Conservation (phyloP, 768 basidiomycete genomes). For the Galerina sulciceps region DNA sequence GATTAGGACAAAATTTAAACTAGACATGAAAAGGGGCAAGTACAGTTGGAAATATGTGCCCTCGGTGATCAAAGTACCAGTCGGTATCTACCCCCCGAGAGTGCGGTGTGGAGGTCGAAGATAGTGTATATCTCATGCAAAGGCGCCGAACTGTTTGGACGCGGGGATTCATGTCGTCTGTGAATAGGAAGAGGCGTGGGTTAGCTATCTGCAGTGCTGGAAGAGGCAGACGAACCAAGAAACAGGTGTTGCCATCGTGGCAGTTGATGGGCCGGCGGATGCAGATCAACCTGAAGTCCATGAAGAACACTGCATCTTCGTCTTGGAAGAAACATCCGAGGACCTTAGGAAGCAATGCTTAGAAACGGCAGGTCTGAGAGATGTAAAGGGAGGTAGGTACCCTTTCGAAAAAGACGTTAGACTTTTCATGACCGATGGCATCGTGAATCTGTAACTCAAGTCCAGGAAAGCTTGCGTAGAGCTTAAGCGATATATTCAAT, state of each 20-base stretch:
- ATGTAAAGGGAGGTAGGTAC: constrained; percentile 39
- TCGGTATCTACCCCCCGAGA: constrained; percentile 77
- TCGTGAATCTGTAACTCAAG: too few relatives aligned
- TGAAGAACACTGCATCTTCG: constrained; percentile 77
- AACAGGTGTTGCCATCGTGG: too few relatives aligned
- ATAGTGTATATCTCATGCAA: constrained; percentile 80
- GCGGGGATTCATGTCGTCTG: too few relatives aligned
- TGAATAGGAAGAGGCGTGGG: too few relatives aligned
- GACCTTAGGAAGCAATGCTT: constrained; percentile 59
- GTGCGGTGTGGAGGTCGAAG: constrained; percentile 77
- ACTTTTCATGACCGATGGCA: constrained; percentile 70
- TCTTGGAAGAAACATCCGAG: constrained; percentile 85
- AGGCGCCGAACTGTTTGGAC: too few relatives aligned
- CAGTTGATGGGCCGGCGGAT: too few relatives aligned
- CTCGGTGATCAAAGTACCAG: constrained; percentile 80
- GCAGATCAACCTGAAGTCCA: constrained; percentile 74
- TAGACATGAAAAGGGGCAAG: constrained; percentile 11
- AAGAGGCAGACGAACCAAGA: too few relatives aligned
- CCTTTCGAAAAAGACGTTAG: constrained; percentile 87
- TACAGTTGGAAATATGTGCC: constrained; percentile 68
- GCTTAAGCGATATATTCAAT: too few relatives aligned
- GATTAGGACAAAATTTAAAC: background rate
- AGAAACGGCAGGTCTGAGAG: background rate
- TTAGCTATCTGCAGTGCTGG: too few relatives aligned
- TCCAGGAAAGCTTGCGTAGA: too few relatives aligned